A percentile compares a stretch with the other conserved stretches of the same genome.
These are phyloP conservation scores for Ocimum tenuiflorum DNA, from an alignment of 257 asterid genomes.

Conservation along the genomic window DNA sequence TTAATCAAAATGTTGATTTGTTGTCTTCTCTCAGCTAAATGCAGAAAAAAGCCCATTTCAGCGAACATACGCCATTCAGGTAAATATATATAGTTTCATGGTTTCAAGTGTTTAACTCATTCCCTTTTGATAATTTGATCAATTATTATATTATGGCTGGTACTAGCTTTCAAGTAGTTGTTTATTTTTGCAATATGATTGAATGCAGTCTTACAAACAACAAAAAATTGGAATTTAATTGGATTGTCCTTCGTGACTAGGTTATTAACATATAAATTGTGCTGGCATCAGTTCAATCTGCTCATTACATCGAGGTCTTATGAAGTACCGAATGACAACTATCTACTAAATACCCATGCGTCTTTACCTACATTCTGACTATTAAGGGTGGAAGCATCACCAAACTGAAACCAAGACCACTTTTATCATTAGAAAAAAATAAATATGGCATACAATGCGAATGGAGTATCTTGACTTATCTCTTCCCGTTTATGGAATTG, in stretches of 20 bases:
- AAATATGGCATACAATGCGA: neutral
- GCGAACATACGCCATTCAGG: slow-evolving; percentile 96
- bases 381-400: too few relatives aligned
- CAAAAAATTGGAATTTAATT: neutral
- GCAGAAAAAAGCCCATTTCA: slow-evolving; percentile 96
- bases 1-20: slow-evolving; percentile 7
- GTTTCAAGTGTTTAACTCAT: neutral
- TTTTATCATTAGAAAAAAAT: neutral
- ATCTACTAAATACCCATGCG: neutral
- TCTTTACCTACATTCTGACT: too few relatives aligned
- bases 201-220: neutral
- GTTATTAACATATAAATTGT: neutral
- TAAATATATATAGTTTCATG: slow-evolving; percentile 20
- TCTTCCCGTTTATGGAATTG: neutral
- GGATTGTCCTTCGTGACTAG: neutral
- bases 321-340: neutral
- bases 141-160: neutral
- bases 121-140: slow-evolving; percentile 1
- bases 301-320: neutral
- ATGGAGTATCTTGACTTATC: neutral
- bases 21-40: slow-evolving; percentile 63
- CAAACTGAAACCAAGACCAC: neutral
- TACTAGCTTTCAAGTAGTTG: neutral
- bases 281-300: neutral
- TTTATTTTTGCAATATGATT: neutral